A percentile compares a stretch with the other conserved stretches of the same genome.
Conservation (phyloP, 129 eudicot species). For the Calendula officinalis region DNA sequence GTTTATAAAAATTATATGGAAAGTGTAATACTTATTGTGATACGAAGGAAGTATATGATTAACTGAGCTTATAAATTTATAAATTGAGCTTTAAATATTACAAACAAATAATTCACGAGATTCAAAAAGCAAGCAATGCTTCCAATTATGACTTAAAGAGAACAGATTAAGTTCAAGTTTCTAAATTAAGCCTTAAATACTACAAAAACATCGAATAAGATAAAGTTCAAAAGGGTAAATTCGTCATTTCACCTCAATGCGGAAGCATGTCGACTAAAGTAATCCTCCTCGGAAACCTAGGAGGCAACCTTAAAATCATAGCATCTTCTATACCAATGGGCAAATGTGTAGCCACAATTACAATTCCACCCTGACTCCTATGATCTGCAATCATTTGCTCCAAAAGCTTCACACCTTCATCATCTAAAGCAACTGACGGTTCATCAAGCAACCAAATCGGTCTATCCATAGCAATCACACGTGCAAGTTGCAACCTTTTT, state of each 20-base stretch:
- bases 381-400: slow-evolving; percentile 82
- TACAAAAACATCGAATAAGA: not conserved
- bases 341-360: slow-evolving; percentile 81
- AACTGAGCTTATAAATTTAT: no score
- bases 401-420: slow-evolving; percentile 81
- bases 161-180: no score
- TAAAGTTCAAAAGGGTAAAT: slow-evolving; percentile 8
- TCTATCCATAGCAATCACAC: slow-evolving; percentile 86
- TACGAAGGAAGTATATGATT: no score
- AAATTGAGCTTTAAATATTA: no score
- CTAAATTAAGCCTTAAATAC: not conserved
- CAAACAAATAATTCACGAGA: no score
- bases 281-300: slow-evolving; percentile 76
- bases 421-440: slow-evolving; percentile 94
- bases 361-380: slow-evolving; percentile 89
- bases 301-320: slow-evolving; percentile 70
- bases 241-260: slow-evolving; percentile 44
- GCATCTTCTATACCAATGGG: slow-evolving; percentile 73
- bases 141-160: no score
- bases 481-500: slow-evolving; percentile 86
- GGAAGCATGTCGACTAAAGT: slow-evolving; percentile 75
- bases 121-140: no score
- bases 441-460: slow-evolving; percentile 98
- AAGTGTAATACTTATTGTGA: no score
- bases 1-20: no score